Evolutionary conservation across 148 eudicot genomes (phyloP), one percentile per base, ranked within the genome.

Genomic region (Chenopodium berlandieri): DNA sequence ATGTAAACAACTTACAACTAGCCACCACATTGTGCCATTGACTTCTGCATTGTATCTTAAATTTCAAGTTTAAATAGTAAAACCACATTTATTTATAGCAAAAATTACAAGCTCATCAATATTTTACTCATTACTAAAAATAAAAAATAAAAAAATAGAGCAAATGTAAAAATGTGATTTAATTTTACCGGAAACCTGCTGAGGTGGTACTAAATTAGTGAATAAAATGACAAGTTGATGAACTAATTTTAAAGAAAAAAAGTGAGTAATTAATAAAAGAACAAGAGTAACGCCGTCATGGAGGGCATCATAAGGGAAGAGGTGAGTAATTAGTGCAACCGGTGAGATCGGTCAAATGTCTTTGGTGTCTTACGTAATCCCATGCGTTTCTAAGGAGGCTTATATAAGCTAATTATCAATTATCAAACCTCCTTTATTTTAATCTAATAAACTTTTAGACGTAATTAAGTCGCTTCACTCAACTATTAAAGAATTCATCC

Each of bases 331-430:
- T 66, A 30, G 78, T 56, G 78, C 65, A 69, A 69, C 75, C 65
- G 66, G 11, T 79, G 48, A 30, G 11, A 46, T 46, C 20, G 75
- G 81, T 79, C 81, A 79, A 40, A 79, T 79, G 81, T 13, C 60
- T 23, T 16, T 12, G 19, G 16, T 65, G 46, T 40, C 34, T 77
- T 66, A 68, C 64, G 74, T 78, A 78, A 78, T 56, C 81, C 13
- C 73, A 67, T 78, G 71, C 80, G 80, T 78, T 77, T 77, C 3
- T 50, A 50, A 50, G 16, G 54, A 50, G 54, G 62, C 62, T 56
- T 56, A 17, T 62, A 8, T 16, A 40, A 40, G 7, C 44, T 40
- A 6, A 40, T 40, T 4, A 40, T 40, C 7, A 40, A 40, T 40
- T 40, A 40, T 40, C 0, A 11, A 2, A 7, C n/a, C 7, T 22